phyloP scores from a whole-genome alignment of 306 rosid species.

The Vigna mungo region DNA sequence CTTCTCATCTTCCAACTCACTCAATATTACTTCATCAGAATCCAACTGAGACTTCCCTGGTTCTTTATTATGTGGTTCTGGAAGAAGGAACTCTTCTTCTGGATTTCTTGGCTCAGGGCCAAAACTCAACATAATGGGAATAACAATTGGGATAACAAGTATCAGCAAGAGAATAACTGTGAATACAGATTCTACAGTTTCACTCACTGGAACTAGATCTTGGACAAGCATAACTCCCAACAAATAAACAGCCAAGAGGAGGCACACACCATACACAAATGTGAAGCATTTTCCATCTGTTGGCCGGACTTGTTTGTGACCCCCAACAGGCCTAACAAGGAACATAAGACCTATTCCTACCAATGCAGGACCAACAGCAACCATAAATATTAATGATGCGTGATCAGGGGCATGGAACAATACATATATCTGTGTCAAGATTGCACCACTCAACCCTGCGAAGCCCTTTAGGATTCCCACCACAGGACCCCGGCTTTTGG shows the following conservation, averaged over 20 bases:
- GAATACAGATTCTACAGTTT: constrained; percentile 53
- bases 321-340: constrained; percentile 84
- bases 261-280: constrained; percentile 74
- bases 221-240: constrained; percentile 91
- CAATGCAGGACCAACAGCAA: constrained; percentile 86
- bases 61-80: constrained; percentile 52
- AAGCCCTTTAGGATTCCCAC: constrained; percentile 96
- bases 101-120: constrained; percentile 45
- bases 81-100: constrained; percentile 73
- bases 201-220: constrained; percentile 67
- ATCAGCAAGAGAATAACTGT: constrained; percentile 65
- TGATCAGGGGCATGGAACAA: constrained; percentile 74
- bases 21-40: constrained; percentile 61
- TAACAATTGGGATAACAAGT: constrained; percentile 64
- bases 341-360: constrained; percentile 79
- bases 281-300: constrained; percentile 70
- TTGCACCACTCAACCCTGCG: constrained; percentile 95
- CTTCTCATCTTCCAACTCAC: constrained; percentile 67
- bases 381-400: constrained; percentile 81
- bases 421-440: constrained; percentile 86
- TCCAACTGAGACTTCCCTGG: constrained; percentile 50
- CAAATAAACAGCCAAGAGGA: constrained; percentile 85
- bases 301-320: constrained; percentile 77
- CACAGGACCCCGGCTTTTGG: constrained; percentile 90
- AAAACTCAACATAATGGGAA: constrained; percentile 66